Evolutionary conservation across 768 basidiomycete species (phyloP), one percentile per base, ranked within the genome.

Genomic region (Panellus pusillus): DNA sequence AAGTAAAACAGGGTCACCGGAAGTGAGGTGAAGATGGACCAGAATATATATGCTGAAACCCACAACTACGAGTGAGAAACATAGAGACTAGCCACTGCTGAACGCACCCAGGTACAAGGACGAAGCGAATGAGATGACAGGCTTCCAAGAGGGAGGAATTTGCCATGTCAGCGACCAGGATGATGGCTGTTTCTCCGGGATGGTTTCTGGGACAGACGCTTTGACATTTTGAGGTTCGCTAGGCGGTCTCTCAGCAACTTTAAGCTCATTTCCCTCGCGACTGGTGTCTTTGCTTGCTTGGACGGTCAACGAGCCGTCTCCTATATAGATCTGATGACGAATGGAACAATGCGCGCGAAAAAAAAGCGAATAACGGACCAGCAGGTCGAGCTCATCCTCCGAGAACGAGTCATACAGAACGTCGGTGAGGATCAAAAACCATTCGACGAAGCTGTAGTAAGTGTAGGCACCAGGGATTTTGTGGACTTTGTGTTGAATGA

Each of bases 1-100:
- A 92, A 95, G 70, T 94, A 95, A 73, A 95, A 95, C 4, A 95
- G 74, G 4, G 89, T 84, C 1, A 87, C 85, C 6, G 86, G 80
- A 17, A 93, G 81, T 3, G 83, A 79, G 1, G 93, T 94, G 66
- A 89, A 83, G 44, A 90, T 77, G 1, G 91, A 89, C 89, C 89
- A 92, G 68, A 87, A 91, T 15, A 88, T 73, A 64, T 85, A 91
- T 4, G 87, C 89, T 91, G 51, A 11, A 45, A 47, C 29, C 24
- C 15, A 40, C 31, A 27, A 20, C 29, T 14, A 44, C 41, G 19
- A 20, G 32, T 38, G 27, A 24, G 43, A 44, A 9, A 57, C 60
- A 46, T 51, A 11, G 29, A 35, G 36, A 12, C 28, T 35, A 7
- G 14, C 32, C 9, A 38, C 40, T 15, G 35, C 18, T n/a, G 64